These are phyloP conservation scores for Fusarium sp. DNA, from an alignment of 2,329 filamentous ascomycete species.

Conservation along the genomic window DNA sequence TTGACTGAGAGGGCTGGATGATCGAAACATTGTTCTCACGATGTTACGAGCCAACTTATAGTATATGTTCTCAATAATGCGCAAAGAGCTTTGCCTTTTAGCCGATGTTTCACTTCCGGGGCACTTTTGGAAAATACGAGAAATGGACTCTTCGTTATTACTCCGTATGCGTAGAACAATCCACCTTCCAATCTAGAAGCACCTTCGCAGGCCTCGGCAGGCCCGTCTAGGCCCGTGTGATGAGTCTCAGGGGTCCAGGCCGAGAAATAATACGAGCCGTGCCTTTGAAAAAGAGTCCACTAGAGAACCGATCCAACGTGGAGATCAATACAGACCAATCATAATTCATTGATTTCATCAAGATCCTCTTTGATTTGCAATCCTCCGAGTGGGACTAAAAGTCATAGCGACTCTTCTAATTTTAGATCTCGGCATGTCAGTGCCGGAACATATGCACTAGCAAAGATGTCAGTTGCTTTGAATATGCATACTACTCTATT, in stretches of 20 bases:
- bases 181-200: not conserved
- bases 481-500: not conserved
- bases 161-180: not conserved
- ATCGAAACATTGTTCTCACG: not conserved
- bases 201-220: too few relatives aligned
- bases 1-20: not conserved
- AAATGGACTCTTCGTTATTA: not conserved
- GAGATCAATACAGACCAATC: not conserved
- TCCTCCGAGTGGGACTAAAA: not conserved
- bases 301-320: not conserved
- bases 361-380: slow-evolving; percentile 5
- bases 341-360: not conserved
- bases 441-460: not conserved
- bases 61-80: not conserved
- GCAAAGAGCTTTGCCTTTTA: not conserved
- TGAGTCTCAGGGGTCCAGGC: not conserved
- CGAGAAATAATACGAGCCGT: not conserved
- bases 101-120: slow-evolving; percentile 11
- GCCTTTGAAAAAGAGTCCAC: not conserved
- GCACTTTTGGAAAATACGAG: slow-evolving; percentile 19
- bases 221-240: not conserved
- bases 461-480: not conserved
- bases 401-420: slow-evolving; percentile 4
- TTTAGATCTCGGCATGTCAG: slow-evolving; percentile 15
- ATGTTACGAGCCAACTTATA: slow-evolving; percentile 6